phyloP scores from a whole-genome alignment of 2,329 filamentous ascomycete species.

The Epichloe brachyelytri region DNA sequence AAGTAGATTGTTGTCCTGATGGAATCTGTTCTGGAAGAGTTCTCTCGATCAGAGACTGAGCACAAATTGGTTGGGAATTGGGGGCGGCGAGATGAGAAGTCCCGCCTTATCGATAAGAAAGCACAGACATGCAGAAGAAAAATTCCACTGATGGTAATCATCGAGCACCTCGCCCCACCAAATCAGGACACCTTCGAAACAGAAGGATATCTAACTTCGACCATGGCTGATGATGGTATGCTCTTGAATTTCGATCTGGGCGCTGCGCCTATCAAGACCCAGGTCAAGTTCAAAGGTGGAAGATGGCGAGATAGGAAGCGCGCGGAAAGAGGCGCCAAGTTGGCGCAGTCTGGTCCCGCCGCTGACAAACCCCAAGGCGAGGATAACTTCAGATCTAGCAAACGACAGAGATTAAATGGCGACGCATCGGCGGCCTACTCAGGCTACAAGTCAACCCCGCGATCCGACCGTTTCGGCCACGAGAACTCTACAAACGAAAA shows the following conservation, averaged over 20 bases:
- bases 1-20: too few relatives aligned
- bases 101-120: not conserved
- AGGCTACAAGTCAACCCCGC: not conserved
- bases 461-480: not conserved
- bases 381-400: slow-evolving; percentile 24
- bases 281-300: slow-evolving; percentile 70
- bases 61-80: too few relatives aligned
- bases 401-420: slow-evolving; percentile 30
- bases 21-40: too few relatives aligned
- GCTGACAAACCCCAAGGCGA: slow-evolving; percentile 13
- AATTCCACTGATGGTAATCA: not conserved
- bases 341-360: slow-evolving; percentile 13
- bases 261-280: slow-evolving; percentile 48
- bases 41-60: too few relatives aligned
- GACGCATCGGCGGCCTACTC: slow-evolving; percentile 9
- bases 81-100: too few relatives aligned
- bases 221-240: slow-evolving; percentile 91
- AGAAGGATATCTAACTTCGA: not conserved
- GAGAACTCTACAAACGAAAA: slow-evolving; percentile 9
- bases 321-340: slow-evolving; percentile 33
- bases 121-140: not conserved
- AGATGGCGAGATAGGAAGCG: slow-evolving; percentile 80
- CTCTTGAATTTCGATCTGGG: slow-evolving; percentile 81
- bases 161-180: slow-evolving; percentile 5
- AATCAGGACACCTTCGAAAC: not conserved